Percentiles rank a stretch among this genome's conserved stretches.
These are phyloP conservation scores for Heterobasidion parviporum DNA, from an alignment of 1,284 basidiomycete genomes.

Conservation along the genomic window DNA sequence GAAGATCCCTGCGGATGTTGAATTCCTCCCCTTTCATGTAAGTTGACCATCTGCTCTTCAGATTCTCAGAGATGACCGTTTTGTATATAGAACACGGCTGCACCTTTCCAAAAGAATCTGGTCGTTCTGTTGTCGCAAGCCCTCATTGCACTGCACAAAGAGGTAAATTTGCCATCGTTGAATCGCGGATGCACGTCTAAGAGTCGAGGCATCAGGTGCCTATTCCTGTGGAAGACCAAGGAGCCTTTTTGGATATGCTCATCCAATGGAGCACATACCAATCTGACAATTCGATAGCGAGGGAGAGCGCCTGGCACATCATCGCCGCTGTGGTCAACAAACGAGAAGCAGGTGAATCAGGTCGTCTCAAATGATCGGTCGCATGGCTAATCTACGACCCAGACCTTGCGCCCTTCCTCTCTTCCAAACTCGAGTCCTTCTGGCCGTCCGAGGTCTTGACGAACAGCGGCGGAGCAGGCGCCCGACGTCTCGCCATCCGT, in stretches of 20 bases:
- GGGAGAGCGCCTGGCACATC: slow-evolving; percentile 50
- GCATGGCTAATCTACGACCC: neutral
- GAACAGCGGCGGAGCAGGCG: slow-evolving; percentile 18
- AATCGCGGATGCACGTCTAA: neutral
- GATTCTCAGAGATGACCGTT: neutral
- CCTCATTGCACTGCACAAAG: slow-evolving; percentile 52
- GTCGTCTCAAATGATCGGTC: neutral
- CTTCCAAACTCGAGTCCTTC: slow-evolving; percentile 20
- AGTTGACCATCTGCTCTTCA: slow-evolving; percentile 1
- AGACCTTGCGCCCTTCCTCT: slow-evolving; percentile 21
- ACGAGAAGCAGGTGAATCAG: slow-evolving; percentile 45
- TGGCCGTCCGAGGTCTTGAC: slow-evolving; percentile 40
- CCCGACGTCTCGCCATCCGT: slow-evolving; percentile 45
- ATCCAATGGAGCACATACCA: slow-evolving; percentile 50
- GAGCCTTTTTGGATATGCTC: slow-evolving; percentile 43
- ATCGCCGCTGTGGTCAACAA: slow-evolving; percentile 75
- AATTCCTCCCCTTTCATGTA: slow-evolving; percentile 42
- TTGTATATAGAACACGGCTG: slow-evolving; percentile 32
- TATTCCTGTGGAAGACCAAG: slow-evolving; percentile 37
- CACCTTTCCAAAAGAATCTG: slow-evolving; percentile 48
- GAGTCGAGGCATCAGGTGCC: slow-evolving; percentile 31
- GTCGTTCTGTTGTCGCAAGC: slow-evolving; percentile 61
- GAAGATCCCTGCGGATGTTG: slow-evolving; percentile 28
- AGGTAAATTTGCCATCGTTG: slow-evolving; percentile 34
- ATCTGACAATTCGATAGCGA: slow-evolving; percentile 48